Percentiles rank a stretch among this genome's conserved stretches.
Conservation (phyloP, 2,329 filamentous ascomycete genomes). For the Neonectria faginata region DNA sequence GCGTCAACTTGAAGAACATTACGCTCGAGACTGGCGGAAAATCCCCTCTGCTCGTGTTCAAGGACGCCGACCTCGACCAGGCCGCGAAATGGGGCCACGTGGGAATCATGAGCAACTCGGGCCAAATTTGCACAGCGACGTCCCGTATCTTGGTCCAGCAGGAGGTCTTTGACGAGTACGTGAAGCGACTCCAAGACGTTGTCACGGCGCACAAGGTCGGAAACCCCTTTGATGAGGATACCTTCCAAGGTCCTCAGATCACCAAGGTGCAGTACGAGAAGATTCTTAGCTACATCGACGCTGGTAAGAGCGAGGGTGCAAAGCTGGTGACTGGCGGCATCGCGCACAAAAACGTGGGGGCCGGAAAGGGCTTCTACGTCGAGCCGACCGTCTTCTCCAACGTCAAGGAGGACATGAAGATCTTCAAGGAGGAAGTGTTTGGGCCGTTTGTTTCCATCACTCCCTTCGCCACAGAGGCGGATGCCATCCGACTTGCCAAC, state of each 20-base stretch:
- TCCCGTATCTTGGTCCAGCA: conserved; percentile 69
- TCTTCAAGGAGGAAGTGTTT: conserved; percentile 46
- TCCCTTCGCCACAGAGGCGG: conserved; percentile 39
- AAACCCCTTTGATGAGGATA: conserved; percentile 47
- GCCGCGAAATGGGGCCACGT: conserved; percentile 63
- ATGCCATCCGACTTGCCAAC: conserved; percentile 42
- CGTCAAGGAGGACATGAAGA: conserved; percentile 41
- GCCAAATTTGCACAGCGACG: conserved; percentile 69
- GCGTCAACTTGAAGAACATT: conserved; percentile 68
- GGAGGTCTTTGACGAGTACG: conserved; percentile 66
- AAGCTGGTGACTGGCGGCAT: conserved; percentile 54
- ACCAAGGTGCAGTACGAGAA: conserved; percentile 73
- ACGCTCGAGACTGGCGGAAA: conserved; percentile 71
- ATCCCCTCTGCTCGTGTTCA: conserved; percentile 68
- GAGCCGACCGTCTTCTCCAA: conserved; percentile 44
- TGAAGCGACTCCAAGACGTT: conserved; percentile 68
- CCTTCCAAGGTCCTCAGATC: conserved; percentile 53
- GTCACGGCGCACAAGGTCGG: conserved; percentile 54
- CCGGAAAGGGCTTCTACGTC: conserved; percentile 42
- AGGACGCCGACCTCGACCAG: conserved; percentile 69
- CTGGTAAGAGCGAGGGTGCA: conserved; percentile 73
- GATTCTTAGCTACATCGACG: conserved; percentile 72
- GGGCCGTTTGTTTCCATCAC: conserved; percentile 44
- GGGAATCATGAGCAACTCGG: conserved; percentile 63
- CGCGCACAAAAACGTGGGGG: conserved; percentile 29